Evolutionary conservation across 2,329 filamentous ascomycete genomes (phyloP).

Genomic region (Alternaria infectoria): DNA sequence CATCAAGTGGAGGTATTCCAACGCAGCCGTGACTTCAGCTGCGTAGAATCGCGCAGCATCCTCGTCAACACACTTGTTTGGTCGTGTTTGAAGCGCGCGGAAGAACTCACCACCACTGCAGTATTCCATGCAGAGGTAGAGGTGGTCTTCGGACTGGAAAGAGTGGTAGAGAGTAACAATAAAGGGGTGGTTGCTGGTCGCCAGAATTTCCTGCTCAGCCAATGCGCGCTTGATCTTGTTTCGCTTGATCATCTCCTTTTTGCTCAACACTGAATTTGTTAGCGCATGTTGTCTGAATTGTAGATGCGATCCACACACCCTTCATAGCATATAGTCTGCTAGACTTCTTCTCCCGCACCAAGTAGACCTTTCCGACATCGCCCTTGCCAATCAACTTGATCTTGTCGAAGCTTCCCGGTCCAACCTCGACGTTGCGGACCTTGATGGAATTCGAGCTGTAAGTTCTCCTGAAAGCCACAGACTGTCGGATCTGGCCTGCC

Average conservation of each 20-base stretch:
- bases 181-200: slow-evolving; percentile 98
- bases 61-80: slow-evolving; percentile 96
- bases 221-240: slow-evolving; percentile 99
- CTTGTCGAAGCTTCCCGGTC: slow-evolving; percentile 96
- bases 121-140: slow-evolving; percentile 99
- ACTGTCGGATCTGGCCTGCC: slow-evolving; percentile 68
- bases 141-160: slow-evolving; percentile 97
- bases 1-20: slow-evolving; percentile 98
- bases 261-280: slow-evolving; percentile 78
- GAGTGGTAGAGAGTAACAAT: slow-evolving; percentile 99
- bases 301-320: slow-evolving; percentile 61
- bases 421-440: slow-evolving; percentile 94
- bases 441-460: slow-evolving; percentile 99
- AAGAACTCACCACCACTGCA: slow-evolving; percentile 99
- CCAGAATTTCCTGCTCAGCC: slow-evolving; percentile 96
- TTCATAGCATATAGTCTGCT: slow-evolving; percentile 97
- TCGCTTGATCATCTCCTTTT: slow-evolving; percentile 99
- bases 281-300: slow-evolving; percentile 22
- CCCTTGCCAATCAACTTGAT: slow-evolving; percentile 99
- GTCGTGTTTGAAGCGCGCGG: slow-evolving; percentile 91
- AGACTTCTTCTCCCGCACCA: slow-evolving; percentile 98
- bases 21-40: slow-evolving; percentile 91
- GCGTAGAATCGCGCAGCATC: slow-evolving; percentile 98
- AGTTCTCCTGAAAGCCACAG: slow-evolving; percentile 84
- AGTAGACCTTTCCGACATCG: slow-evolving; percentile 97